Evolutionary conservation across 1,284 basidiomycete species (phyloP).

Genomic region (Ustanciosporium gigantosporum): DNA sequence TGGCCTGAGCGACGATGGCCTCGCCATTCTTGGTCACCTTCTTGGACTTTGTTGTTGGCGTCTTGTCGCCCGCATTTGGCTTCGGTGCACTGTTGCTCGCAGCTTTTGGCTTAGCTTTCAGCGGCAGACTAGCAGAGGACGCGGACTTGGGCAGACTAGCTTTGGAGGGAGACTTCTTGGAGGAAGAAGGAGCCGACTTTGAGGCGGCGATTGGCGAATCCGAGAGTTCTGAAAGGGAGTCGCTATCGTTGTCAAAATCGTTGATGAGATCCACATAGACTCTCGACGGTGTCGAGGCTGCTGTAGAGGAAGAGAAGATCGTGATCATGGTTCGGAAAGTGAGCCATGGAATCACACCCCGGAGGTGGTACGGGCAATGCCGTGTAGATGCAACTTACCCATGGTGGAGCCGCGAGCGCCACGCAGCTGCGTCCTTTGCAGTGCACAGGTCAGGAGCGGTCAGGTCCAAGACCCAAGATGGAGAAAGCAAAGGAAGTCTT

Average conservation of each 20-base stretch:
- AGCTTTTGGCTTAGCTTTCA: background rate
- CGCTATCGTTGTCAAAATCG: constrained; percentile 3
- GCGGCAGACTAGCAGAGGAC: constrained; percentile 7
- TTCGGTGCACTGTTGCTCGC: background rate
- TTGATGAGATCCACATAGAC: constrained; percentile 24
- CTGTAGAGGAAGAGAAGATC: no score
- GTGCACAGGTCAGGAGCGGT: no score
- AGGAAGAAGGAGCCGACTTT: background rate
- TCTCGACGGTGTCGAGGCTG: no score
- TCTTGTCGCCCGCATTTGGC: constrained; percentile 1
- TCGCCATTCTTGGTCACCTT: background rate
- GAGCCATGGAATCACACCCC: no score
- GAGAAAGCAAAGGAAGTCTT: no score
- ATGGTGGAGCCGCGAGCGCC: no score
- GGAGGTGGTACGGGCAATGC: no score
- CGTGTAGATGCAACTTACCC: no score
- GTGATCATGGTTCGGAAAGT: no score
- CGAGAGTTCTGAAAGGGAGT: constrained; percentile 28
- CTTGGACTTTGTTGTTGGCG: no score
- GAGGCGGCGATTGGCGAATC: constrained; percentile 5
- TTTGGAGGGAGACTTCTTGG: background rate
- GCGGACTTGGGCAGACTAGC: constrained; percentile 4
- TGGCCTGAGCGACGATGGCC: background rate
- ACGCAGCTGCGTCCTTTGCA: no score
- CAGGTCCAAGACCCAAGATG: no score